phyloP scores from a whole-genome alignment of 2,329 filamentous ascomycete species.

The Amauroascus niger region DNA sequence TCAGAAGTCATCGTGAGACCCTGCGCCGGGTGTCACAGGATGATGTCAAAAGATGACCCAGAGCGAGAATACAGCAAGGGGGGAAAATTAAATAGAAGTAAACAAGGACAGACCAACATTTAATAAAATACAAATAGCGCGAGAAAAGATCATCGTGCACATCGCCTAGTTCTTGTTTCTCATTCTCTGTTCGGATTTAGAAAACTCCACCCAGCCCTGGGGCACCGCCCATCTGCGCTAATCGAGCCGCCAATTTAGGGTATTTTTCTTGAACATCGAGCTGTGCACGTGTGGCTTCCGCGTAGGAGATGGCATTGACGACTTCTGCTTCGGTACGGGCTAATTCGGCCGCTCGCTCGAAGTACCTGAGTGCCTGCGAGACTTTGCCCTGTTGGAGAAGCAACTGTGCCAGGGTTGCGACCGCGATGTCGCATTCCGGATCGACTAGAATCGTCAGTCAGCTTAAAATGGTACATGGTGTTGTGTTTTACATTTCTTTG shows the following conservation, averaged over 20 bases:
- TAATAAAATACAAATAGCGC: conserved; percentile 3
- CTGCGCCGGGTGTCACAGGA: background rate
- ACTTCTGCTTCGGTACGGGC: conserved; percentile 92
- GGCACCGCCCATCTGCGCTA: conserved; percentile 50
- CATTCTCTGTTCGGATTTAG: conserved; percentile 15
- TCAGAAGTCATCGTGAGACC: background rate
- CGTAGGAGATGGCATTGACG: conserved; percentile 90
- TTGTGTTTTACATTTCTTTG: background rate
- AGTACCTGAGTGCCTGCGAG: conserved; percentile 87
- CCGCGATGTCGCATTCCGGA: conserved; percentile 95
- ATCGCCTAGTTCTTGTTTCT: background rate
- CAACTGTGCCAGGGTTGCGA: conserved; percentile 96
- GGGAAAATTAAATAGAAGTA: background rate
- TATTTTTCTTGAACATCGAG: conserved; percentile 85
- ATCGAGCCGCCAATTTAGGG: conserved; percentile 63
- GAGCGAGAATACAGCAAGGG: background rate
- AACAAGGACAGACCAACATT: background rate
- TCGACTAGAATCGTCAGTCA: conserved; percentile 55
- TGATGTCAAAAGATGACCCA: background rate
- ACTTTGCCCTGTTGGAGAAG: conserved; percentile 97
- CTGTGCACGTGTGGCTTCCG: conserved; percentile 92
- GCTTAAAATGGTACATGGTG: conserved; percentile 27
- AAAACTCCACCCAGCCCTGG: conserved; percentile 28
- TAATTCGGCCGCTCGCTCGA: conserved; percentile 89
- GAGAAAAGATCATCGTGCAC: background rate